These are phyloP conservation scores for Kodamaea laetipori DNA, from an alignment of 805 yeast genomes.

Conservation along the genomic window DNA sequence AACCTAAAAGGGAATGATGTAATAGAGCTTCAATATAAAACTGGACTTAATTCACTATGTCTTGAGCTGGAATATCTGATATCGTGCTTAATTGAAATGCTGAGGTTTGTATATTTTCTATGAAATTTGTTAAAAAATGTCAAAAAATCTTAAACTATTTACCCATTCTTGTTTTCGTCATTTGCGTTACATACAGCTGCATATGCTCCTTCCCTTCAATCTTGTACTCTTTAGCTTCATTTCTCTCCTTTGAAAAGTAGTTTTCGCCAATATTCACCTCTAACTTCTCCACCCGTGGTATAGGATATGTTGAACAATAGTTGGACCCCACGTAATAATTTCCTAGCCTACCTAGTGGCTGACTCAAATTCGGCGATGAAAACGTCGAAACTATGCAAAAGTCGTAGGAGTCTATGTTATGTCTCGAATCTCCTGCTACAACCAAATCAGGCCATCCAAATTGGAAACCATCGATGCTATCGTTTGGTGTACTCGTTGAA, in stretches of 20 bases:
- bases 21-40: too few species aligned
- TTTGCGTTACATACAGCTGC: constrained; percentile 22
- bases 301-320: background rate
- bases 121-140: too few species aligned
- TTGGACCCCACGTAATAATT: constrained; percentile 14
- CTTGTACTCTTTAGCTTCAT: constrained; percentile 8
- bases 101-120: background rate
- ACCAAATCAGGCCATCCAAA: constrained; percentile 23
- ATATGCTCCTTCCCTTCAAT: constrained; percentile 26
- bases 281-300: constrained; percentile 12
- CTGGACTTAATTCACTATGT: too few species aligned
- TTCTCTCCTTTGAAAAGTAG: constrained; percentile 12
- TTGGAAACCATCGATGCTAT: constrained; percentile 16
- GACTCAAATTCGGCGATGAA: constrained; percentile 23
- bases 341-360: constrained; percentile 36
- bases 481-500: constrained; percentile 1
- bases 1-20: too few species aligned
- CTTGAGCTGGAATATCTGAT: too few species aligned
- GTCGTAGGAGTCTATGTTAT: constrained; percentile 12
- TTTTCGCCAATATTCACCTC: constrained; percentile 20
- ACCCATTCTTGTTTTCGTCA: constrained; percentile 19
- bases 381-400: constrained; percentile 11
- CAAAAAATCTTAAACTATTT: background rate
- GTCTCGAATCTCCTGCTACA: constrained; percentile 5
- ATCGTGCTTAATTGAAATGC: too few species aligned